Base-by-base conservation (phyloP, 2,329 filamentous ascomycete genomes). In the Macrophomina pseudophaseolina region DNA sequence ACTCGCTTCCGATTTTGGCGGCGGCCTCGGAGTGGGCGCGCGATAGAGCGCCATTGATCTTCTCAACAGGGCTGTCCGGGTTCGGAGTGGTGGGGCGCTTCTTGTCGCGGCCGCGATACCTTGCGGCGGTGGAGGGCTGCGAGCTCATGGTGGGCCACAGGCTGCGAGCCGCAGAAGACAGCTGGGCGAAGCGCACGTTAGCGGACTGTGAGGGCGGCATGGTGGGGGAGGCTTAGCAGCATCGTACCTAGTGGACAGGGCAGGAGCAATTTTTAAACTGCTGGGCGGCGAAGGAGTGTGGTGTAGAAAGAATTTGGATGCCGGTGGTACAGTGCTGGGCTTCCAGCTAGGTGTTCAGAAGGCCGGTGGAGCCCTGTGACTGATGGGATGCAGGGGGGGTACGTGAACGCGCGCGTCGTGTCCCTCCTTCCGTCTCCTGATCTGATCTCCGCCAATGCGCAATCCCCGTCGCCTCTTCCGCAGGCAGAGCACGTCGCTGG, bases 1-100 rank as follows among this genome's bases (percentile, higher is more conserved):
- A 90, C 80, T 97, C 91, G n/a, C 86, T 85, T 66, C 80, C 80
- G 40, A 80, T 74, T 42, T 77, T 72, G 18, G 63, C 67, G 66
- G 72, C 72, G 68, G 77, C 75, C n/a, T 71, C 69, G 30, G 72
- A 72, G 71, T 78, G 78, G 40, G 69, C 72, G 68, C 76, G 77
- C 44, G 72, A 73, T 28, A 74, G 63, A 28, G 73, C 71, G 67
- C 72, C 70, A 65, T 72, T 62, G 35, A 68, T 69, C 66, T 77
- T 77, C 62, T 69, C 68, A 4, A n/a, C 18, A 4, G 58, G 42
- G 33, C 49, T 59, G 53, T 77, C 75, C 23, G 74, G 73, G 66
- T 75, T 78, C 11, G 77, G 77, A 35, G 77, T 77, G 33, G 74
- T 74, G 32, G 76, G 72, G 51, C 74, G 74, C 71, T 78, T 79